Base-by-base conservation (phyloP, 129 eudicot genomes). In the Lonicera japonica region DNA sequence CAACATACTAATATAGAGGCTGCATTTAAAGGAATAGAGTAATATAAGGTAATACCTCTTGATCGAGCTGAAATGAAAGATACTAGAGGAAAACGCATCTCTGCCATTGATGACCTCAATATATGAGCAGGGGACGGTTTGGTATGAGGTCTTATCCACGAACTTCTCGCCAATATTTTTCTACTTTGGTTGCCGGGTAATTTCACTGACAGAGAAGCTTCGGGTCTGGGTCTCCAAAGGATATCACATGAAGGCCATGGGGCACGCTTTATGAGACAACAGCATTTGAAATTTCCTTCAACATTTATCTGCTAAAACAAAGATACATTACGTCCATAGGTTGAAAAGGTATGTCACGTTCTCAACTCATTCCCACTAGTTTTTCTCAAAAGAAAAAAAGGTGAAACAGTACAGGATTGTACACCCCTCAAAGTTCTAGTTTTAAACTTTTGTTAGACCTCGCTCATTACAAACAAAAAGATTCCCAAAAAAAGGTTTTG, bases 1-100 rank as follows among this genome's bases (percentile, higher is more conserved):
- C 80, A 69, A 68, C 92, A 77, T 64, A 63, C 60, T 56, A 65
- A 66, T n/a, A 67, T 23, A 34, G 36, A 51, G 25, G 17, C 21
- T 63, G 29, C 50, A 60, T 39, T 14, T 9, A 38, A 9, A 40
- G 21, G 17, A 76, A 58, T 0, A 21, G 45, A 25, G 45, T 5
- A 21, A 20, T 54, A 67, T 40, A 70, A 71, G 50, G 13, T 51
- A 63, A 75, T 86, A 90, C 97, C 97, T 90, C 72, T 79, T 58
- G 77, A 39, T 61, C 46, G 73, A 66, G 82, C 69, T 48, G 82
- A 80, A 68, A 78, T 46, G 41, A 60, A 36, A 20, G 81, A 70
- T 8, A 29, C 77, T 22, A 60, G 67, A 52, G 70, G 82, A 62
- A 69, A 66, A 76, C 72, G 70, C 29, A 77, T 79, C 58, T 78